phyloP scores from a whole-genome alignment of 805 yeast genomes.

The Candida insectorum region DNA sequence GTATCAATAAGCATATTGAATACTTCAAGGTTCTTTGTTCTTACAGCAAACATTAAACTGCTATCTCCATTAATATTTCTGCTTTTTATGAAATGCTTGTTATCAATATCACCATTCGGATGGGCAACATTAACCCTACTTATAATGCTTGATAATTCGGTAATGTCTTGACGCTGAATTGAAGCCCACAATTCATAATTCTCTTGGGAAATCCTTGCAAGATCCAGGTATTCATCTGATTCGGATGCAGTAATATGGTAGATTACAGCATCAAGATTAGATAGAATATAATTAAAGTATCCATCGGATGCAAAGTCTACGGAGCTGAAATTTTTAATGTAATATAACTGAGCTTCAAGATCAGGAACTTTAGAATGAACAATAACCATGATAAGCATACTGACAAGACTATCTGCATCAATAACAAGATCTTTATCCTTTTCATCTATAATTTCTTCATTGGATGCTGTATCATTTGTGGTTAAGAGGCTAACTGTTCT shows the following conservation, averaged over 20 bases:
- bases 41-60: slow-evolving; percentile 59
- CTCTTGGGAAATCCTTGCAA: slow-evolving; percentile 39
- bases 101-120: slow-evolving; percentile 13
- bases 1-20: slow-evolving; percentile 46
- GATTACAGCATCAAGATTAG: slow-evolving; percentile 81
- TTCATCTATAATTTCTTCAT: slow-evolving; percentile 1
- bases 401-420: slow-evolving; percentile 80
- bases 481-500: slow-evolving; percentile 54
- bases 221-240: slow-evolving; percentile 21
- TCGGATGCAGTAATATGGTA: slow-evolving; percentile 47
- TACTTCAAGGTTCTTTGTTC: slow-evolving; percentile 40
- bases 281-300: slow-evolving; percentile 67
- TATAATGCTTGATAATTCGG: slow-evolving; percentile 14
- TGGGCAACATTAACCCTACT: slow-evolving; percentile 8
- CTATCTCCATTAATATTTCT: slow-evolving; percentile 61
- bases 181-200: slow-evolving; percentile 56
- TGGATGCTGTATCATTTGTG: slow-evolving; percentile 3
- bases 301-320: slow-evolving; percentile 44
- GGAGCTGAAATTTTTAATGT: slow-evolving; percentile 59
- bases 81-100: slow-evolving; percentile 21
- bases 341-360: slow-evolving; percentile 61
- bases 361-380: slow-evolving; percentile 56
- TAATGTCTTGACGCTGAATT: slow-evolving; percentile 32
- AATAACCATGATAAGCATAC: slow-evolving; percentile 68
- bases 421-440: slow-evolving; percentile 29